Evolutionary conservation across 2,329 filamentous ascomycete species (phyloP), one percentile per base, ranked within the genome.

Genomic region (Magnaporthiopsis poae): DNA sequence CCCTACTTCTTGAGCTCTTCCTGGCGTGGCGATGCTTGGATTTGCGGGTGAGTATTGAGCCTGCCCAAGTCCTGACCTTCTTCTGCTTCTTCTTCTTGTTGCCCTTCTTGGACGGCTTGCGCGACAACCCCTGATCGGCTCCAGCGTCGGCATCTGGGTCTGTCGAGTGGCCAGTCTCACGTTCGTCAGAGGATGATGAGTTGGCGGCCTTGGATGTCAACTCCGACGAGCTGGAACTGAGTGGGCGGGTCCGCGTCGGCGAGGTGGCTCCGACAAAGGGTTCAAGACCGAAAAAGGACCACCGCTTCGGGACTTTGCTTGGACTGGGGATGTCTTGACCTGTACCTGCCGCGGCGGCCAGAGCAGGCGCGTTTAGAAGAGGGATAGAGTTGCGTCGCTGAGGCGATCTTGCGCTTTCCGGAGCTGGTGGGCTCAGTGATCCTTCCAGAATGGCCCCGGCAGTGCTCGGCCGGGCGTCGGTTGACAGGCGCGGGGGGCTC

Each of bases 21-120:
- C 69, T 77, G 60, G 33, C 29, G 18, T 65, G 73, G 21, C 81
- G 80, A 25, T 80, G 73, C 68, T 85, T 89, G 0, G 82, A 78
- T 69, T 88, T 90, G 5, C 84, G 81, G 21, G 86, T 85, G 9
- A 92, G 79, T 67, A 90, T 88, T 2, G 86, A 85, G 39, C 87
- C 88, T 25, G 86, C 86, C 87, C 88, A 90, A 4, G 83, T 84
- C 73, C 90, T 92, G 67, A 94, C 90, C 75, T 90, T 90, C 78
- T 91, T 92, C 73, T 88, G 90, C 77, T 91, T 92, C 73, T 88
- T 74, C 69, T 77, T 77, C 69, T 74, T 77, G 68, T 73, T 73
- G 46, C 46, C 9, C 66, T 77, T 77, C 64, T 73, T 74, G 9
- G 67, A 69, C 5, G 70, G 60, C 0, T 77, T 80, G 25, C 66